phyloP scores from a whole-genome alignment of 495 filamentous ascomycete species.

The Aspergillus sclerotiicarbonarius region DNA sequence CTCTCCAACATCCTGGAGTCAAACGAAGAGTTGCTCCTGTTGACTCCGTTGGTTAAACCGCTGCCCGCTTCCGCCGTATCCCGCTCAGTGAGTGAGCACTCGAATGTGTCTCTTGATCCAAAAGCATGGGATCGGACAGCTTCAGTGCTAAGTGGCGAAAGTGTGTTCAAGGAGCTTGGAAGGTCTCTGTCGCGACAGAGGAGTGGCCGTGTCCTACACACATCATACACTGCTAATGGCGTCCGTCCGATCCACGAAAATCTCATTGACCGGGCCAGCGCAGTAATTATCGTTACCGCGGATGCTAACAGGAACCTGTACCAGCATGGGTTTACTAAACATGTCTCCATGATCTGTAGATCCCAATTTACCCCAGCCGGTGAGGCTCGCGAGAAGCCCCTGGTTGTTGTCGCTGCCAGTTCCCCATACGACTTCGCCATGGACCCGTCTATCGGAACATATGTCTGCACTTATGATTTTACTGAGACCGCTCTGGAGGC shows the following conservation, averaged over 20 bases:
- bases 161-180: conserved; percentile 81
- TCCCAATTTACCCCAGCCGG: conserved; percentile 55
- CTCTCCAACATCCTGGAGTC: conserved; percentile 72
- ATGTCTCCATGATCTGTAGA: conserved; percentile 92
- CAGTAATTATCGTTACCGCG: conserved; percentile 83
- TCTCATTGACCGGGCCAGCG: conserved; percentile 78
- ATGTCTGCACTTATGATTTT: conserved; percentile 91
- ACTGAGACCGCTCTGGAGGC: conserved; percentile 85
- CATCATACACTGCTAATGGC: conserved; percentile 87
- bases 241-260: conserved; percentile 87
- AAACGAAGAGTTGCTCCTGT: conserved; percentile 77
- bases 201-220: conserved; percentile 79
- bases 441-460: conserved; percentile 81
- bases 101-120: conserved; percentile 52
- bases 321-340: conserved; percentile 87
- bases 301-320: conserved; percentile 89
- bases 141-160: conserved; percentile 81
- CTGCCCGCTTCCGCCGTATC: conserved; percentile 77
- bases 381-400: conserved; percentile 58
- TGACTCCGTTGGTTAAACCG: conserved; percentile 84
- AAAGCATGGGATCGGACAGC: conserved; percentile 56
- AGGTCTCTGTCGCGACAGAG: conserved; percentile 76
- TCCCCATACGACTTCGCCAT: conserved; percentile 95
- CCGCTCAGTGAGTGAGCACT: conserved; percentile 49
- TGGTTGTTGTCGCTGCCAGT: conserved; percentile 85